Percentiles rank a stretch among this genome's conserved stretches.
phyloP scores from a whole-genome alignment of 495 filamentous ascomycete species.

The Penicillium subrubescens region DNA sequence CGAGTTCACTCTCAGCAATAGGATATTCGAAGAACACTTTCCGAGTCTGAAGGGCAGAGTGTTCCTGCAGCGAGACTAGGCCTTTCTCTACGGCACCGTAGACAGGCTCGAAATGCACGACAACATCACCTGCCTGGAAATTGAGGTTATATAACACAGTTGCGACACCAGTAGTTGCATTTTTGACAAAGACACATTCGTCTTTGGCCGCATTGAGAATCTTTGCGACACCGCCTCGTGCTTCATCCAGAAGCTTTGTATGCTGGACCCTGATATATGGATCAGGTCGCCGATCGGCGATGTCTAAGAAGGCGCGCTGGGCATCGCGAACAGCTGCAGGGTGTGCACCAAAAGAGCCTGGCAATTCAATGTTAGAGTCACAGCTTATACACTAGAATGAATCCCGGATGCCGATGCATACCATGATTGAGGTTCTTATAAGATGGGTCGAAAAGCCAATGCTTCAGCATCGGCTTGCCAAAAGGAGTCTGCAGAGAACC shows the following conservation, averaged over 20 bases:
- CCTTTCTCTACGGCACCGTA: constrained; percentile 77
- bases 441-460: constrained; percentile 70
- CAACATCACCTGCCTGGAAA: constrained; percentile 60
- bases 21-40: constrained; percentile 59
- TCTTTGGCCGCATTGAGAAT: constrained; percentile 62
- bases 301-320: constrained; percentile 59
- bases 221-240: constrained; percentile 63
- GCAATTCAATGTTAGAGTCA: neutral
- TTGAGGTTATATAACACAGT: constrained; percentile 74
- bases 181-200: constrained; percentile 75
- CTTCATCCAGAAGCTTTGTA: constrained; percentile 59
- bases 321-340: constrained; percentile 60
- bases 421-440: constrained; percentile 85
- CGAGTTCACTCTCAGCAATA: constrained; percentile 57
- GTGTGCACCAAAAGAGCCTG: constrained; percentile 80
- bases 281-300: constrained; percentile 68
- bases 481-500: constrained; percentile 39
- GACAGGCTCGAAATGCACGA: constrained; percentile 71
- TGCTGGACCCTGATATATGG: constrained; percentile 68
- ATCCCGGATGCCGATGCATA: constrained; percentile 28
- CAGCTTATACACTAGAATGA: too few species aligned
- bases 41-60: constrained; percentile 41
- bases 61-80: constrained; percentile 67
- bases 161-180: constrained; percentile 80
- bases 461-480: constrained; percentile 61